phyloP scores from a whole-genome alignment of 306 rosid genomes.

The Malus domestica region DNA sequence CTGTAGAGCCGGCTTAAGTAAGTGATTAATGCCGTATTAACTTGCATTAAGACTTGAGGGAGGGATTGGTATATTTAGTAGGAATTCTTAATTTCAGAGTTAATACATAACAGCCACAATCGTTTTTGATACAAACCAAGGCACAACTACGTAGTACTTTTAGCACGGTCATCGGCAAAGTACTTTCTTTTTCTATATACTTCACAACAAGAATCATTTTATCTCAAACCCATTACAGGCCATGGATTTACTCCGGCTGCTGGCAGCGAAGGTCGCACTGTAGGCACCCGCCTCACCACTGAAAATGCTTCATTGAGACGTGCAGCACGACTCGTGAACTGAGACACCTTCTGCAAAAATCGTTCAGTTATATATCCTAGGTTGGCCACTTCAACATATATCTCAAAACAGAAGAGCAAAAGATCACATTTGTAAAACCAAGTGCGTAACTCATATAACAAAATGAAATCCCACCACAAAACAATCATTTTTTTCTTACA shows the following conservation, averaged over 20 bases:
- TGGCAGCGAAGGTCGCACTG: slow-evolving; percentile 79
- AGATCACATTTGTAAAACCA: not conserved
- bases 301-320: slow-evolving; percentile 97
- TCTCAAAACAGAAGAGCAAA: not conserved
- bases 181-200: slow-evolving; percentile 9
- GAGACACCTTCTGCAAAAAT: slow-evolving; percentile 75
- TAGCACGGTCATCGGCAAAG: not conserved
- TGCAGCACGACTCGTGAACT: slow-evolving; percentile 65
- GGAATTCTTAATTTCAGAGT: not conserved
- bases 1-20: too few relatives aligned
- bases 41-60: not conserved
- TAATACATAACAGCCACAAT: not conserved
- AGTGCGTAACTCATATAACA: not conserved
- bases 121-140: not conserved
- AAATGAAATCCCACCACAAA: not conserved
- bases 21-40: not conserved
- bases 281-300: slow-evolving; percentile 81
- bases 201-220: slow-evolving; percentile 24
- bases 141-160: not conserved
- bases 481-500: not conserved
- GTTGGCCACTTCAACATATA: not conserved
- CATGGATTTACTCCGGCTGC: slow-evolving; percentile 66
- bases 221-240: slow-evolving; percentile 86
- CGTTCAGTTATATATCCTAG: not conserved
- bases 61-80: not conserved